Conservation (phyloP, 2,329 filamentous ascomycete genomes). For the Cladosporium oxysporum region DNA sequence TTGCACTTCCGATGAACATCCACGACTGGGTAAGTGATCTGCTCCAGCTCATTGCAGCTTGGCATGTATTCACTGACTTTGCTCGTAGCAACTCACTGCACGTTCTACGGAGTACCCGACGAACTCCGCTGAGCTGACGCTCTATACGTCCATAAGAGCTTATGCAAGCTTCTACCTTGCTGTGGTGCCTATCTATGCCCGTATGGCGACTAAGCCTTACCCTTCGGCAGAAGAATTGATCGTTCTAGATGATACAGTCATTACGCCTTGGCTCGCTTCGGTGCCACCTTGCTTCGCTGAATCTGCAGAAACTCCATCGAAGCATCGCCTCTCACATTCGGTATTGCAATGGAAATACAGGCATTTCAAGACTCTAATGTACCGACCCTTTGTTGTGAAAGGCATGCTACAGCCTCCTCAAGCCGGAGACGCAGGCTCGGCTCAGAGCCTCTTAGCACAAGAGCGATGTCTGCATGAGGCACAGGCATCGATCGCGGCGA, state of each 20-base stretch:
- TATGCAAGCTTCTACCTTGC: conserved; percentile 37
- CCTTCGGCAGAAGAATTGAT: background rate
- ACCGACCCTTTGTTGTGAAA: conserved; percentile 49
- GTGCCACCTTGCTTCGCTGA: conserved; percentile 26
- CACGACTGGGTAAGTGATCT: background rate
- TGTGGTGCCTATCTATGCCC: conserved; percentile 42
- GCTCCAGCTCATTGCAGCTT: background rate
- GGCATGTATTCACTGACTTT: background rate
- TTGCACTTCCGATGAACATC: conserved; percentile 37
- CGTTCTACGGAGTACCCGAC: conserved; percentile 39
- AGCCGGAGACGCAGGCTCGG: background rate
- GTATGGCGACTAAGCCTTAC: conserved; percentile 19
- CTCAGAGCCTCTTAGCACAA: background rate
- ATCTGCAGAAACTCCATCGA: conserved; percentile 37
- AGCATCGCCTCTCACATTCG: conserved; percentile 23
- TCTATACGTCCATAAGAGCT: background rate
- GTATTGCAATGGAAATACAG: conserved; percentile 44
- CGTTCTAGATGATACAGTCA: background rate
- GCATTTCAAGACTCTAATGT: conserved; percentile 53
- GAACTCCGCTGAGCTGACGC: conserved; percentile 28
- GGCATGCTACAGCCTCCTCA: conserved; percentile 38
- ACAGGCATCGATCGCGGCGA: conserved; percentile 43
- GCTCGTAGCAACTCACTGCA: background rate
- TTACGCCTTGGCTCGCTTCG: background rate
- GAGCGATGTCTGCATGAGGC: conserved; percentile 37